Evolutionary conservation across 1,284 basidiomycete genomes (phyloP).

Genomic region (Farysia itapuensis): DNA sequence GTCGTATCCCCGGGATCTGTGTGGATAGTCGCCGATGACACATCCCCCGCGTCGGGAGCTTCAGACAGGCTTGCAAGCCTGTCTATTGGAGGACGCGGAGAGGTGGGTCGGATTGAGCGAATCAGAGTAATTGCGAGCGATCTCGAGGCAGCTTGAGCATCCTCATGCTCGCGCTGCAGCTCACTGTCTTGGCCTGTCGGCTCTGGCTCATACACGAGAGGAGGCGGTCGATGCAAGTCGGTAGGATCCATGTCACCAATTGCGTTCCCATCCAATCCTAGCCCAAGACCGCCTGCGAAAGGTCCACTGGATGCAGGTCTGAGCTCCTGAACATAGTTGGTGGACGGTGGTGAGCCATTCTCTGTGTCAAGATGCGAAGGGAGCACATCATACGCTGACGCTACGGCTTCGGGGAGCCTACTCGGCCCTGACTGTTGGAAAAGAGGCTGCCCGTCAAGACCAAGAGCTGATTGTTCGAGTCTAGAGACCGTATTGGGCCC

Average conservation of each 20-base stretch:
- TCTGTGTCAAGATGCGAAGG: slow-evolving; percentile 10
- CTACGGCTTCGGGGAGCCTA: neutral
- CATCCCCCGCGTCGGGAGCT: neutral
- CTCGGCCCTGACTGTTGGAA: slow-evolving; percentile 2
- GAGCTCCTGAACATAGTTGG: slow-evolving; percentile 32
- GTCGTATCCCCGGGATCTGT: neutral
- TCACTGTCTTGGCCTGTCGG: neutral
- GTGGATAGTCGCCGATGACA: neutral
- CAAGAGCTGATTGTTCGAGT: slow-evolving; percentile 32
- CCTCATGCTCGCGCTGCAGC: slow-evolving; percentile 17
- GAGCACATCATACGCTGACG: slow-evolving; percentile 5
- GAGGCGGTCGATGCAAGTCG: slow-evolving; percentile 4
- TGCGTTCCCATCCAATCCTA: slow-evolving; percentile 27
- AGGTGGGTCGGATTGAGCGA: slow-evolving; percentile 19
- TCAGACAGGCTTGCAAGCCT: slow-evolving; percentile 21
- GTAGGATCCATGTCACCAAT: slow-evolving; percentile 1
- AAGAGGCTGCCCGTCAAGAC: slow-evolving; percentile 24
- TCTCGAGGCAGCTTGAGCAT: slow-evolving; percentile 25
- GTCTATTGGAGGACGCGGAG: slow-evolving; percentile 15
- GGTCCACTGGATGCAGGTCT: slow-evolving; percentile 2
- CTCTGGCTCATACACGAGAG: neutral
- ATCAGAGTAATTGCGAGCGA: slow-evolving; percentile 28
- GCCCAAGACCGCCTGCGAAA: slow-evolving; percentile 33
- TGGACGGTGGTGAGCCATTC: slow-evolving; percentile 34
- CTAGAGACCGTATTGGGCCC: slow-evolving; percentile 16